Evolutionary conservation across 192 early-diverging fungal genomes (phyloP), one percentile per base, ranked within the genome.

Genomic region (Dimargaris cristalligena): DNA sequence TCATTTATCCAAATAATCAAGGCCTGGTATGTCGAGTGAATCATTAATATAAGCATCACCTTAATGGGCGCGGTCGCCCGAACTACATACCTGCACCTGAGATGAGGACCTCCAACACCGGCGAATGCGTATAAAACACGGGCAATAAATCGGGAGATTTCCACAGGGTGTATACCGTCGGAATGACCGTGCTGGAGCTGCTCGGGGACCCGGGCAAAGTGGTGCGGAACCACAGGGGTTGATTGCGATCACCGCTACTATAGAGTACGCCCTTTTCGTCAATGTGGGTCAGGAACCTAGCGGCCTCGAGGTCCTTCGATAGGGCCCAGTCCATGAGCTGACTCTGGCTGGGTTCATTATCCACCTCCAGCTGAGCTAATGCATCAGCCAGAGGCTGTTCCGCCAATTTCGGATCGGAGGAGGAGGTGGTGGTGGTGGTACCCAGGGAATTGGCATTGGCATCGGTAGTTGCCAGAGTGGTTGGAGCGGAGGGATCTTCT

Each of bases 121-220:
- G 66, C n/a, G 70, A 67, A 67, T 78, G 79, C 8, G 88, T 90
- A 45, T 74, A 78, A 13, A 92, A 46, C 16, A 71, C 73, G 22
- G 87, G 83, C 26, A 87, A 64, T 60, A 86, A 66, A 20, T 33
- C 52, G 0, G 88, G 85, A 62, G 81, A 77, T 60, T 65, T 67
- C 90, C 90, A 90, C 44, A 87, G 70, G 20, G 78, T 83, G 59
- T 92, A 90, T 4, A 92, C 80, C 0, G 86, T 81, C 31, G 85
- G 86, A 9, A 82, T 69, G n/a, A 86, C 73, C 28, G 57, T 20
- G 34, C 67, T 44, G 33, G 66, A 54, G 10, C 8, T 41, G 38
- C 6, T 41, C 16, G 38, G 38, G 8, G 38, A 16, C 38, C 8
- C 8, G 8, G 16, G 38, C 38, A 41, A 41, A 10, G 6, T 71